Conservation (phyloP, 768 basidiomycete species). For the Sporobolomyces phaffii region DNA sequence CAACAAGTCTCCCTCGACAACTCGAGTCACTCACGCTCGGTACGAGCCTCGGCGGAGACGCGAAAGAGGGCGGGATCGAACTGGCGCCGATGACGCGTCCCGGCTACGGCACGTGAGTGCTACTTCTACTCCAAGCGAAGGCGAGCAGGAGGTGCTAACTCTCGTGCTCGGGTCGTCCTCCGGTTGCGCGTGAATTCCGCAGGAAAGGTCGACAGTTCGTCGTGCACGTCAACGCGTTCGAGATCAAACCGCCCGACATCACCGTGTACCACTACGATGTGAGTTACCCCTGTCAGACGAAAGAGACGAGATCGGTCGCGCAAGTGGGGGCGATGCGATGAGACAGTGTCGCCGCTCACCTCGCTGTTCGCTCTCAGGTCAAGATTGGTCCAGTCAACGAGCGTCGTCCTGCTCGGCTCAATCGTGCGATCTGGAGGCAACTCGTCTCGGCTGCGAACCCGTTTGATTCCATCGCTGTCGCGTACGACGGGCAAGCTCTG, state of each 20-base stretch:
- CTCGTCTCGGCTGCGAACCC: background rate
- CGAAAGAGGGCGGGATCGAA: background rate
- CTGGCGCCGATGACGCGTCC: background rate
- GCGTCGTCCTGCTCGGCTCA: conserved; percentile 3
- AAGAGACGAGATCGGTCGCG: too few relatives aligned
- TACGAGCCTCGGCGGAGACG: background rate
- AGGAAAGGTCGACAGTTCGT: background rate
- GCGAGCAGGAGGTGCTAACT: background rate
- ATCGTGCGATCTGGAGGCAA: background rate
- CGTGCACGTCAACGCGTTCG: conserved; percentile 4
- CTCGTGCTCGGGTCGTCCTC: too few relatives aligned
- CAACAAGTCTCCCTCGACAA: too few relatives aligned
- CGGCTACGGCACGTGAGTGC: background rate
- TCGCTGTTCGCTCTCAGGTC: background rate
- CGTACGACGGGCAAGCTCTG: conserved; percentile 6
- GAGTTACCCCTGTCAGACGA: background rate
- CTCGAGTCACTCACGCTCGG: background rate
- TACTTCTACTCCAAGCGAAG: background rate
- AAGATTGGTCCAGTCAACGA: conserved; percentile 6
- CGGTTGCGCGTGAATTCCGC: too few relatives aligned
- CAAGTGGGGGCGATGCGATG: too few relatives aligned
- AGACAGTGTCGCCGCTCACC: background rate
- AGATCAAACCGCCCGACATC: background rate
- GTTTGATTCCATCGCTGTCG: background rate
- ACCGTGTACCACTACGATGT: conserved; percentile 24